Evolutionary conservation across 257 asterid genomes (phyloP).

Genomic region (Solanum virginianum): DNA sequence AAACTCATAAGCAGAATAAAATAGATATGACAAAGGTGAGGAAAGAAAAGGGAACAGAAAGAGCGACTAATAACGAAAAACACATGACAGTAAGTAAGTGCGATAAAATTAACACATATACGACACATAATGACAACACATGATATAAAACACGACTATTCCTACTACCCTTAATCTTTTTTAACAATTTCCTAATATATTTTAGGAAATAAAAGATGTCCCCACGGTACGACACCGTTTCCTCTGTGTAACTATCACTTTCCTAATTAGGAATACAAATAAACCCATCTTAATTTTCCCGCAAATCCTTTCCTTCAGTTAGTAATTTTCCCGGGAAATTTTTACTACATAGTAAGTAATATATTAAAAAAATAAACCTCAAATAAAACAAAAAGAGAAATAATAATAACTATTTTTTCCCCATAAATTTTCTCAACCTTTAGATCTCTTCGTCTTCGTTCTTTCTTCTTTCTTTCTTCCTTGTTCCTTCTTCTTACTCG

Average conservation of each 20-base stretch:
- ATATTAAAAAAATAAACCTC: neutral
- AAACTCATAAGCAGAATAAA: too few relatives aligned
- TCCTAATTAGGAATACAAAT: neutral
- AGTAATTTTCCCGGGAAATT: conserved; percentile 29
- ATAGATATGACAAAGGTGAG: too few relatives aligned
- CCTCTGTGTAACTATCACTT: neutral
- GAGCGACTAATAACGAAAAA: too few relatives aligned
- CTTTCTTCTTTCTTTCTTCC: neutral
- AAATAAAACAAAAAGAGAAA: neutral
- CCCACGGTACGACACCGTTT: neutral
- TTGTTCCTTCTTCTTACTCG: neutral
- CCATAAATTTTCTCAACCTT: neutral
- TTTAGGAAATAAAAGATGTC: neutral
- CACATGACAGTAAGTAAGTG: too few relatives aligned
- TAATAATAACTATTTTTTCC: neutral
- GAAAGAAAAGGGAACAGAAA: too few relatives aligned
- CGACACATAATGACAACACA: too few relatives aligned
- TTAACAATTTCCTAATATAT: neutral
- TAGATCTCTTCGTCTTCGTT: neutral
- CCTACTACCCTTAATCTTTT: too few relatives aligned
- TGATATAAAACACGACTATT: too few relatives aligned
- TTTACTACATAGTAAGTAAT: neutral
- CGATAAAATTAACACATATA: too few relatives aligned
- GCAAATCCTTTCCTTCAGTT: conserved; percentile 4
- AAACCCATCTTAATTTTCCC: conserved; percentile 9